A percentile compares a stretch with the other conserved stretches of the same genome.
Evolutionary conservation across 371 early-diverging fungal genomes (phyloP).

Genomic region (Mucor lusitanicus): DNA sequence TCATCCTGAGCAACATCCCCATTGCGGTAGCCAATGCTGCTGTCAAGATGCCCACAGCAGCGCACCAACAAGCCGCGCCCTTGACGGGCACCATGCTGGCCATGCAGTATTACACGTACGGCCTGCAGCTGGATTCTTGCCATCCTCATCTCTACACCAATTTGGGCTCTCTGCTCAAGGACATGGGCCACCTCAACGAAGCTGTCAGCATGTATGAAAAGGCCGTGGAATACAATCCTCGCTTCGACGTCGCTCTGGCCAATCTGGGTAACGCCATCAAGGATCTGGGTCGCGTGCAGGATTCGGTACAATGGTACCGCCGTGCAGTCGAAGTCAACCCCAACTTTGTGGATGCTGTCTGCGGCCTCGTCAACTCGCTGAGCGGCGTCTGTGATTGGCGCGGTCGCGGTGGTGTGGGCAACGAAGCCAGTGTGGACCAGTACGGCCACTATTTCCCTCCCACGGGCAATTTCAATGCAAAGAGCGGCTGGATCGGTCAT

Average conservation of each 20-base stretch:
- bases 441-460: slow-evolving; percentile 35
- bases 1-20: slow-evolving; percentile 73
- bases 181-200: slow-evolving; percentile 82
- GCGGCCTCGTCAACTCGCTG: slow-evolving; percentile 86
- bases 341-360: slow-evolving; percentile 90
- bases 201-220: slow-evolving; percentile 89
- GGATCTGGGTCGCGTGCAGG: slow-evolving; percentile 87
- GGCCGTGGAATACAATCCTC: slow-evolving; percentile 84
- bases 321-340: slow-evolving; percentile 87
- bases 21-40: slow-evolving; percentile 58
- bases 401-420: slow-evolving; percentile 68
- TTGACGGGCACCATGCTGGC: slow-evolving; percentile 68
- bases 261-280: slow-evolving; percentile 91
- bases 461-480: slow-evolving; percentile 19
- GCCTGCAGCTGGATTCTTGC: slow-evolving; percentile 77
- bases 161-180: slow-evolving; percentile 86
- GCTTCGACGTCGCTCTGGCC: slow-evolving; percentile 89
- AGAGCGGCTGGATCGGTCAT: slow-evolving; percentile 78
- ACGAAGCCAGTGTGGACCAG: slow-evolving; percentile 41
- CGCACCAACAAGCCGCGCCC: slow-evolving; percentile 14
- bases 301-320: slow-evolving; percentile 83
- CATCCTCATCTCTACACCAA: slow-evolving; percentile 92
- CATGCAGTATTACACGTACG: slow-evolving; percentile 86
- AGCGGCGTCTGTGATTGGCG: slow-evolving; percentile 92
- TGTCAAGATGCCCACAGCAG: slow-evolving; percentile 37